Conservation (phyloP, 345 rosid species). For the Psidium friedrichsthalianum region DNA sequence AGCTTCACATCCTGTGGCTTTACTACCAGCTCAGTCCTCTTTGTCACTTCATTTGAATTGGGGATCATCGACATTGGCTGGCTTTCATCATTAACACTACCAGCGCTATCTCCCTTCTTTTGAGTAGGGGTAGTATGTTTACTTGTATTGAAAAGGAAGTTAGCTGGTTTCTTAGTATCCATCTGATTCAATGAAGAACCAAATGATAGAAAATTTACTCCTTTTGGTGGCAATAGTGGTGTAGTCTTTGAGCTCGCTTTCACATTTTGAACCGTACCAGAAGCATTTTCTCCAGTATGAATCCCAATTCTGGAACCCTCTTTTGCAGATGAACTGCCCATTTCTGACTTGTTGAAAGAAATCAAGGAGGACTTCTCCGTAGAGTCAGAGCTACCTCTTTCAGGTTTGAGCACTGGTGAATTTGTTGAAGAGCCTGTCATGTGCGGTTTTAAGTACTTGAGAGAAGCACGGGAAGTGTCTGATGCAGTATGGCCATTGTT, state of each 20-base stretch:
- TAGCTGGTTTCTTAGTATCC: conserved; percentile 1
- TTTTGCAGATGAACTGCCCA: not conserved
- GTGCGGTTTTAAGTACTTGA: not conserved
- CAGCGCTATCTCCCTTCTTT: not conserved
- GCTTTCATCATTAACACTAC: not conserved
- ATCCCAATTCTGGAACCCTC: not conserved
- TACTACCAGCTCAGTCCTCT: conserved; percentile 1
- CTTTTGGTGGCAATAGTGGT: conserved; percentile 27
- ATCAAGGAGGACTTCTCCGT: conserved; percentile 2
- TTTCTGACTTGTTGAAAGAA: not conserved
- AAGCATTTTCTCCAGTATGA: not conserved
- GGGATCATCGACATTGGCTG: not conserved
- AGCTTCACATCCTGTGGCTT: conserved; percentile 31
- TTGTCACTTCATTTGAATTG: conserved; percentile 8
- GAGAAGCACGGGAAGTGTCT: not conserved
- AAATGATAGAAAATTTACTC: conserved; percentile 25
- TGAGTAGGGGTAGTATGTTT: conserved; percentile 8
- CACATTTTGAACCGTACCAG: conserved; percentile 5
- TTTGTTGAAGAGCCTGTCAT: not conserved
- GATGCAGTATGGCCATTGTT: not conserved
- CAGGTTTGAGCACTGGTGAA: not conserved
- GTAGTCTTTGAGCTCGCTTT: not conserved
- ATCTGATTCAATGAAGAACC: conserved; percentile 12
- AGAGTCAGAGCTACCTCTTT: conserved; percentile 1
- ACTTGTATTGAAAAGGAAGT: conserved; percentile 10